Conservation (phyloP, 768 basidiomycete species). For the Xerocomellus amylosporus region DNA sequence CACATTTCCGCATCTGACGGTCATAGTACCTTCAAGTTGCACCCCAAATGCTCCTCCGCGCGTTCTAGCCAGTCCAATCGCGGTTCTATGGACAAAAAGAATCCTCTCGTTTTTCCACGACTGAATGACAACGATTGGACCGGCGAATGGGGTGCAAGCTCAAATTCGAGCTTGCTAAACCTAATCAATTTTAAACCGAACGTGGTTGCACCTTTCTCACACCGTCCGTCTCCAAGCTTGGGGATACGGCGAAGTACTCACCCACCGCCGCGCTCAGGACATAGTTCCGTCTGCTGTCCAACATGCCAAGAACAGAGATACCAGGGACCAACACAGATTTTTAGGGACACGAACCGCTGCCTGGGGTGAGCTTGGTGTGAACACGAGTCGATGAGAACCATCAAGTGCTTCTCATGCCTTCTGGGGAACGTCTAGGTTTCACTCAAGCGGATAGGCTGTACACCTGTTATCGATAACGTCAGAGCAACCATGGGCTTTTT, state of each 20-base stretch:
- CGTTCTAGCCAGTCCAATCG: conserved; percentile 3
- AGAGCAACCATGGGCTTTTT: not conserved
- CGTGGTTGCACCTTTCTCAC: conserved; percentile 8
- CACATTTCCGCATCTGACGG: not conserved
- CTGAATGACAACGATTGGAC: not conserved
- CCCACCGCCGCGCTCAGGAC: not conserved
- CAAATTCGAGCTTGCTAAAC: not conserved
- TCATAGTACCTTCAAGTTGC: not conserved
- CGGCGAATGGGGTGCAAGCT: not conserved
- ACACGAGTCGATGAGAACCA: too few species aligned
- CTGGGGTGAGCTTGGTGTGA: too few species aligned
- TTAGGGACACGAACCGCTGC: too few species aligned
- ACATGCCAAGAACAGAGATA: not conserved
- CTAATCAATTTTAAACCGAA: not conserved
- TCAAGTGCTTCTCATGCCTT: too few species aligned
- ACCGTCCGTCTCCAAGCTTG: not conserved
- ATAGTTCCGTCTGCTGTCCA: not conserved
- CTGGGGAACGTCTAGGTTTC: too few species aligned
- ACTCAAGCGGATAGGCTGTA: not conserved
- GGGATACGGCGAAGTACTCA: not conserved
- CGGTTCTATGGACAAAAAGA: not conserved
- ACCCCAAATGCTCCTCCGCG: not conserved
- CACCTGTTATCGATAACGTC: conserved; percentile 4
- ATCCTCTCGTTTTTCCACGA: not conserved
- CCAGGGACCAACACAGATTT: too few species aligned